Percentiles rank a stretch among this genome's conserved stretches.
phyloP scores from a whole-genome alignment of 139 green algal species.

The Trebouxia sp. region DNA sequence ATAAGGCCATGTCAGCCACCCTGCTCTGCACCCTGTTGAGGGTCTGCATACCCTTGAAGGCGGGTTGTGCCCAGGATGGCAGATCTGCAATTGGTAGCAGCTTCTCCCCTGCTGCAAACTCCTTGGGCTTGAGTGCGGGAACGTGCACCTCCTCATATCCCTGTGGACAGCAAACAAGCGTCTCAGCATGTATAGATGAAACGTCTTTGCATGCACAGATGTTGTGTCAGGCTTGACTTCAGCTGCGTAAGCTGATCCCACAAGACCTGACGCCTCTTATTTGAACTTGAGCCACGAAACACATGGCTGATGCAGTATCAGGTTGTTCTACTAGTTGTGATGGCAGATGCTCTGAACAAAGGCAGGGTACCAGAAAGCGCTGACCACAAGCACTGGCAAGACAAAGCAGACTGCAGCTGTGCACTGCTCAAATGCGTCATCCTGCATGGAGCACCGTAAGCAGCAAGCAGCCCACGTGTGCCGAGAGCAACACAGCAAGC shows the following conservation, averaged over 20 bases:
- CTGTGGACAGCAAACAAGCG: slow-evolving; percentile 49
- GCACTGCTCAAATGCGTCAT: no score
- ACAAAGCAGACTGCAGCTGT: no score
- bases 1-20: slow-evolving; percentile 80
- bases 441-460: no score
- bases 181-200: neutral
- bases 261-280: no score
- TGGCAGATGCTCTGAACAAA: no score
- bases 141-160: slow-evolving; percentile 98
- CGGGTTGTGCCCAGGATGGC: slow-evolving; percentile 89
- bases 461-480: no score
- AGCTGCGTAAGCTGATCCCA: no score
- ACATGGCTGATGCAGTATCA: neutral
- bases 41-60: slow-evolving; percentile 86
- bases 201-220: neutral
- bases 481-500: no score
- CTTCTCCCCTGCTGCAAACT: slow-evolving; percentile 80
- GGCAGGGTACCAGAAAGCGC: no score
- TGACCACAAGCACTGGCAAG: no score
- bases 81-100: slow-evolving; percentile 78
- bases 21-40: slow-evolving; percentile 93
- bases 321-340: no score
- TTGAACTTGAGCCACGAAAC: no score
- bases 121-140: slow-evolving; percentile 91
- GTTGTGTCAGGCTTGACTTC: neutral